A percentile compares a stretch with the other conserved stretches of the same genome.
phyloP scores from a whole-genome alignment of 257 asterid species.

The Solanum medicagineum region DNA sequence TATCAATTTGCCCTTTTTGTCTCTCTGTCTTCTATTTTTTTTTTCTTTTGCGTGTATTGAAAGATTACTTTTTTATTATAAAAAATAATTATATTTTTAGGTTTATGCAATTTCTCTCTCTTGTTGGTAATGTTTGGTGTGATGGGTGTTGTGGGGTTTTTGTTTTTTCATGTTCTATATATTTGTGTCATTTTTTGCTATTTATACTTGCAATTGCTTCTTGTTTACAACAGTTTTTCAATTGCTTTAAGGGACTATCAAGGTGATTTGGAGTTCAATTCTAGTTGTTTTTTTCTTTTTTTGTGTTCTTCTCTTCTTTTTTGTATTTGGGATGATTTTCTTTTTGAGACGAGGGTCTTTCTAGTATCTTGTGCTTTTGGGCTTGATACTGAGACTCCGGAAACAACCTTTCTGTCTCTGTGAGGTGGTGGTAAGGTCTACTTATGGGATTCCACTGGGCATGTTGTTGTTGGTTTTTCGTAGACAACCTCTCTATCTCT shows the following conservation, averaged over 20 bases:
- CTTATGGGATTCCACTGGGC: too few relatives aligned
- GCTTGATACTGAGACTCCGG: too few relatives aligned
- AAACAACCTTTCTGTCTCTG: too few relatives aligned
- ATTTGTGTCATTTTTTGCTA: neutral
- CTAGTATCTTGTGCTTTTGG: too few relatives aligned
- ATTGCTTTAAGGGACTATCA: neutral
- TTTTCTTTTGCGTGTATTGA: neutral
- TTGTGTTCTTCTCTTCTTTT: neutral
- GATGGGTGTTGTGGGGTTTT: neutral
- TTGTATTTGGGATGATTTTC: neutral
- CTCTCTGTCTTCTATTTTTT: neutral
- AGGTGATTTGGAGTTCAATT: neutral
- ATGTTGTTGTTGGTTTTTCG: too few relatives aligned
- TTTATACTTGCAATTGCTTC: neutral
- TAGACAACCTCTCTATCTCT: too few relatives aligned
- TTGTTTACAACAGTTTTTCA: neutral
- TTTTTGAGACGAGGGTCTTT: too few relatives aligned
- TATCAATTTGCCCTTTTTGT: neutral
- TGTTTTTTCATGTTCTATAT: neutral
- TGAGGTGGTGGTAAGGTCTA: too few relatives aligned
- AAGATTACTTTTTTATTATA: neutral
- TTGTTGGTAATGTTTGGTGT: slow-evolving; percentile 8
- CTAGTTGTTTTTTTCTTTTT: neutral
- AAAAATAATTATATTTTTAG: neutral
- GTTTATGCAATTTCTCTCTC: neutral